phyloP scores from a whole-genome alignment of 345 rosid genomes.

The Abelmoschus esculentus region DNA sequence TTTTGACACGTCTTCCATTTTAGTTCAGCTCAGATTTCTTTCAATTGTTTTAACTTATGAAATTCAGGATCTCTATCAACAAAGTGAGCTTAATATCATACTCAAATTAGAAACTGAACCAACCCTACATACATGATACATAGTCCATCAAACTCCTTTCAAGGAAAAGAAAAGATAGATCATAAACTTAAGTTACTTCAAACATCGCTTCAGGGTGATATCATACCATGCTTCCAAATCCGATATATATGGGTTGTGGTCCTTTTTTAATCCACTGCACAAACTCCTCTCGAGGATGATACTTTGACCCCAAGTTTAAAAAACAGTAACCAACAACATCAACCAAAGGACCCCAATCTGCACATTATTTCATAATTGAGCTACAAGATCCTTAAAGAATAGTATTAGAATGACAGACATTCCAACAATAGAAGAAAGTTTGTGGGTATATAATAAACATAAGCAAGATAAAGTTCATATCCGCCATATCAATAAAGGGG shows the following conservation, averaged over 20 bases:
- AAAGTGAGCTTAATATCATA: background rate
- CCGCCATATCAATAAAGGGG: background rate
- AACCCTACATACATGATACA: background rate
- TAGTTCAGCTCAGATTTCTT: background rate
- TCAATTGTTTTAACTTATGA: background rate
- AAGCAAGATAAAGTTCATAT: background rate
- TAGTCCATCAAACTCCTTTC: background rate
- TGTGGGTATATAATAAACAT: background rate
- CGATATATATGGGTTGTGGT: constrained; percentile 73
- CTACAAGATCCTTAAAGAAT: background rate
- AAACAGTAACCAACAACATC: constrained; percentile 98
- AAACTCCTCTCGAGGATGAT: constrained; percentile 67
- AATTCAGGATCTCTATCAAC: background rate
- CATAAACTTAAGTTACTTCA: background rate
- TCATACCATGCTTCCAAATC: constrained; percentile 98
- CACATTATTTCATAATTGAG: constrained; percentile 19
- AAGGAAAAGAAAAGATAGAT: background rate
- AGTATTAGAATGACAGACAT: background rate
- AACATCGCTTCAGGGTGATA: background rate
- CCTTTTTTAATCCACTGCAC: constrained; percentile 69
- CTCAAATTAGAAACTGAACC: background rate
- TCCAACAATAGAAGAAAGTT: background rate
- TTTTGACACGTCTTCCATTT: background rate
- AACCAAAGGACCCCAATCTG: constrained; percentile 93
- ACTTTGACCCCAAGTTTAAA: constrained; percentile 73